Percentiles rank a stretch among this genome's conserved stretches.
phyloP scores from a whole-genome alignment of 257 asterid species.

The Verbena officinalis region DNA sequence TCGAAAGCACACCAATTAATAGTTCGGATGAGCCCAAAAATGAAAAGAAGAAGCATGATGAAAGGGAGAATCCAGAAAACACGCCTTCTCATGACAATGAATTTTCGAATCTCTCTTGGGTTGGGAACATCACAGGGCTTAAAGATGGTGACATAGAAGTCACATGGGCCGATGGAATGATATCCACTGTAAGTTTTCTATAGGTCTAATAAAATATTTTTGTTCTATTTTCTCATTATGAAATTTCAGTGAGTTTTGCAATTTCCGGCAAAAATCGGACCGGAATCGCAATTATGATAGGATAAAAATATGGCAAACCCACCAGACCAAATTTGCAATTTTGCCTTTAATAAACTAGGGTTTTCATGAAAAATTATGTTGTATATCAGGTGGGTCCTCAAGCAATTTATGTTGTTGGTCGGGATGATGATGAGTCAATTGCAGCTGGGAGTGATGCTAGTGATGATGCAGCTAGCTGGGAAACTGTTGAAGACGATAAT shows the following conservation, averaged over 20 bases:
- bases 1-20: constrained; percentile 37
- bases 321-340: too few species aligned
- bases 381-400: constrained; percentile 93
- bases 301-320: too few species aligned
- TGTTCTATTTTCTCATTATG: constrained; percentile 21
- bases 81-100: constrained; percentile 47
- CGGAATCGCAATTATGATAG: too few species aligned
- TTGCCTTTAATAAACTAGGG: too few species aligned
- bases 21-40: constrained; percentile 40
- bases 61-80: constrained; percentile 35
- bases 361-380: constrained; percentile 22
- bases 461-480: constrained; percentile 98
- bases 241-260: neutral
- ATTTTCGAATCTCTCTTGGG: constrained; percentile 92
- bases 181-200: constrained; percentile 66
- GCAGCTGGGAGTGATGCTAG: constrained; percentile 83
- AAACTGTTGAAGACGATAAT: constrained; percentile 87
- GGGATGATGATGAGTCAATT: constrained; percentile 93
- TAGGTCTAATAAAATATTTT: neutral
- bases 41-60: constrained; percentile 37
- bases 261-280: too few species aligned
- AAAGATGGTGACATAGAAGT: constrained; percentile 93
- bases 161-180: constrained; percentile 99
- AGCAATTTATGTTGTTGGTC: constrained; percentile 98
- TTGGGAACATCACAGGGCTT: constrained; percentile 92